phyloP scores from a whole-genome alignment of 1,284 basidiomycete species.

The Ganoderma boninense region DNA sequence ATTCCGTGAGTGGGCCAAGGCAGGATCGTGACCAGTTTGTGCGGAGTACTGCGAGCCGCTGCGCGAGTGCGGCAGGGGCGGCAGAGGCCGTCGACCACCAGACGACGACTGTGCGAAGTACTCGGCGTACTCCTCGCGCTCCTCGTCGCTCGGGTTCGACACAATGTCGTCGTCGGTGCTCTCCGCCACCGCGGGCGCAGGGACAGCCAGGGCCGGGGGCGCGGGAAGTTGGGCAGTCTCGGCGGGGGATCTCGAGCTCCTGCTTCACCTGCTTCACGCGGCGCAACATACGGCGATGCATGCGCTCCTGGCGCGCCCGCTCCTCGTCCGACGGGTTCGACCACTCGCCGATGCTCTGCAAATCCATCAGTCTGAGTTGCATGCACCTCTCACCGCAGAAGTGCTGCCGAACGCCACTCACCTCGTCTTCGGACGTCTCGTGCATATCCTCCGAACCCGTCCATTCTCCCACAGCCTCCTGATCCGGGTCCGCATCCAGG shows the following conservation, averaged over 20 bases:
- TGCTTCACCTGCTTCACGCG: constrained; percentile 48
- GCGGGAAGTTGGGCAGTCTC: constrained; percentile 82
- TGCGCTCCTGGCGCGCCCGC: constrained; percentile 70
- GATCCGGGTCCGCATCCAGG: constrained; percentile 31
- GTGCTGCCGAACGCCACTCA: constrained; percentile 40
- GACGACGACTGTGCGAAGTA: constrained; percentile 36
- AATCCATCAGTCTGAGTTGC: constrained; percentile 4
- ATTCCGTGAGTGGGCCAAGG: constrained; percentile 68
- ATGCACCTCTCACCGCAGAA: constrained; percentile 3
- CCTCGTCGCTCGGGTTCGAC: constrained; percentile 86
- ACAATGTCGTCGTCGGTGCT: constrained; percentile 70
- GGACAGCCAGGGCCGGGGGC: constrained; percentile 58
- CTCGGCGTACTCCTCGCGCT: constrained; percentile 47
- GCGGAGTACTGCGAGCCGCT: constrained; percentile 59
- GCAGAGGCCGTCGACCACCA: constrained; percentile 54
- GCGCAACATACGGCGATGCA: constrained; percentile 65
- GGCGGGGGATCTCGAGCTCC: constrained; percentile 63
- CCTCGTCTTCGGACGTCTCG: constrained; percentile 71
- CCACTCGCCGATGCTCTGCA: constrained; percentile 83
- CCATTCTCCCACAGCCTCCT: constrained; percentile 75
- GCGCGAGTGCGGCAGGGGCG: constrained; percentile 72
- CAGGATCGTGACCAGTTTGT: constrained; percentile 66
- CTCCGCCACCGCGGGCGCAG: constrained; percentile 17
- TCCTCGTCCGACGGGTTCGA: constrained; percentile 91
- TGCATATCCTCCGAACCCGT: constrained; percentile 79